Conservation (phyloP, 805 yeast species). For the Starmerella sp. region DNA sequence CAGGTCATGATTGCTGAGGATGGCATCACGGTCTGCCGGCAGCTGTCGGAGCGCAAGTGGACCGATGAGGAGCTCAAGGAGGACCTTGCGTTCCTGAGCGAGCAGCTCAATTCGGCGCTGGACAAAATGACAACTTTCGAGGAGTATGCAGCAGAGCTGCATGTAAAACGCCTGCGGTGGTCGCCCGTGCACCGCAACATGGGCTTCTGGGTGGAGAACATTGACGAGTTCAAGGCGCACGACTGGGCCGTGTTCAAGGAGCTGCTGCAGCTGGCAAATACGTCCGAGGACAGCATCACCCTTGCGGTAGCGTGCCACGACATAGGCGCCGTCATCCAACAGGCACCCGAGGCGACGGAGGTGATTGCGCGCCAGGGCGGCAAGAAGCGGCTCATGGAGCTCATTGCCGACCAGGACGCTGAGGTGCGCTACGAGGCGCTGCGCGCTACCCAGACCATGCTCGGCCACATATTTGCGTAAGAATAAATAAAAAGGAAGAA, state of each 20-base stretch:
- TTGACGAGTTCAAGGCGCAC: slow-evolving; percentile 60
- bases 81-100: slow-evolving; percentile 52
- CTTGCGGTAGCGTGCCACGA: slow-evolving; percentile 60
- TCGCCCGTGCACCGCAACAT: slow-evolving; percentile 85
- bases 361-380: slow-evolving; percentile 46
- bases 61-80: slow-evolving; percentile 80
- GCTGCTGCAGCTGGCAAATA: slow-evolving; percentile 35
- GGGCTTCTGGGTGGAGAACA: slow-evolving; percentile 84
- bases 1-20: slow-evolving; percentile 61
- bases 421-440: slow-evolving; percentile 91
- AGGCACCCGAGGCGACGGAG: slow-evolving; percentile 49
- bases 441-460: slow-evolving; percentile 87
- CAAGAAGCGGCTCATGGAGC: slow-evolving; percentile 72
- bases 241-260: slow-evolving; percentile 62
- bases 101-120: slow-evolving; percentile 58
- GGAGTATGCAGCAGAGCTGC: slow-evolving; percentile 77
- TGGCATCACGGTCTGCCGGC: slow-evolving; percentile 56
- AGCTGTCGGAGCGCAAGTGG: slow-evolving; percentile 78
- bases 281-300: slow-evolving; percentile 28
- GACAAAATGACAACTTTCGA: slow-evolving; percentile 80
- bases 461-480: slow-evolving; percentile 58
- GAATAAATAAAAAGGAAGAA: slow-evolving; percentile 5
- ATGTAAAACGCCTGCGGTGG: slow-evolving; percentile 67
- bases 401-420: slow-evolving; percentile 67
- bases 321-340: slow-evolving; percentile 47